Percentiles rank a stretch among this genome's conserved stretches.
Evolutionary conservation across 495 filamentous ascomycete genomes (phyloP).

Genomic region (Daldinia childiae): DNA sequence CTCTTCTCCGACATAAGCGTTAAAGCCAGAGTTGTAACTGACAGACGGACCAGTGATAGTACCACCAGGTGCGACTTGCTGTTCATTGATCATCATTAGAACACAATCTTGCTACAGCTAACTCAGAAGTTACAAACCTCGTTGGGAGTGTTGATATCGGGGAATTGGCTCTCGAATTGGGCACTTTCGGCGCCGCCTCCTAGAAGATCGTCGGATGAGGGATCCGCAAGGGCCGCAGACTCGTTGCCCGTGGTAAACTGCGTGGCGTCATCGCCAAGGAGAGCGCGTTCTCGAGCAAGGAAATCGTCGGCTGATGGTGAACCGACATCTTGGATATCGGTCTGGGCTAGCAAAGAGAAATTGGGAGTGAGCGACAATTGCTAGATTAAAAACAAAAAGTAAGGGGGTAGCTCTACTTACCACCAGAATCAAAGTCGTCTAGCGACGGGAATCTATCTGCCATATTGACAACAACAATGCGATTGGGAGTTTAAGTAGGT

Average conservation of each 20-base stretch:
- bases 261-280: conserved; percentile 89
- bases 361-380: conserved; percentile 7
- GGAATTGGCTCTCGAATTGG: conserved; percentile 88
- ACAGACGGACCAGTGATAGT: conserved; percentile 81
- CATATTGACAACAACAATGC: conserved; percentile 63
- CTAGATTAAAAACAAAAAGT: background rate
- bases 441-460: conserved; percentile 96
- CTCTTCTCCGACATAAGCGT: conserved; percentile 65
- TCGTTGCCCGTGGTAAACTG: conserved; percentile 87
- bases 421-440: conserved; percentile 94
- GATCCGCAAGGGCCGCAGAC: conserved; percentile 65
- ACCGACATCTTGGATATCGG: conserved; percentile 54
- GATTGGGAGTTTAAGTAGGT: background rate
- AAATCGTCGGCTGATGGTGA: conserved; percentile 75
- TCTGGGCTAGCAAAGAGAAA: conserved; percentile 51
- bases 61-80: conserved; percentile 87
- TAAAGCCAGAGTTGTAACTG: conserved; percentile 75
- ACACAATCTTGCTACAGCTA: background rate
- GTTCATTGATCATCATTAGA: conserved; percentile 26
- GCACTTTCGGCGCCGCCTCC: conserved; percentile 70
- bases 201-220: conserved; percentile 76
- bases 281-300: conserved; percentile 85
- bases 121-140: conserved; percentile 67
- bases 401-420: conserved; percentile 50
- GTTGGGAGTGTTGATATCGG: conserved; percentile 79